Evolutionary conservation across 2,329 filamentous ascomycete genomes (phyloP), one percentile per base, ranked within the genome.

Genomic region (Trichoderma sp.): DNA sequence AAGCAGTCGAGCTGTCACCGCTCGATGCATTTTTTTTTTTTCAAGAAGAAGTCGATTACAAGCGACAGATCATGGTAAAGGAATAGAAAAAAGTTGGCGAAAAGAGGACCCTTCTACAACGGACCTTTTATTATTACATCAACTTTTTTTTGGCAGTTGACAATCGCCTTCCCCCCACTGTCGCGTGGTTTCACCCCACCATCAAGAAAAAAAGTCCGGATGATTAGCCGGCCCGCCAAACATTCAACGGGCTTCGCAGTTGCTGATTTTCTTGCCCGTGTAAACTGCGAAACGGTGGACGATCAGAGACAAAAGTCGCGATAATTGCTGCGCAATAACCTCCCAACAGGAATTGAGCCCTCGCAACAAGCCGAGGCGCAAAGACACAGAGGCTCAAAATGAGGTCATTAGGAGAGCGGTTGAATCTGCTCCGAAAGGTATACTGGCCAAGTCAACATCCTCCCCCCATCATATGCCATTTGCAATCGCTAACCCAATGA

Each of bases 341-440:
- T 48, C 47, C 28, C n/a, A 43, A 51, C 41, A 43, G 62, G 28
- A 66, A 66, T 62, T 51, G 59, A 54, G 44, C n/a, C 44, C 57
- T 65, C 50, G 51, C 50, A 15, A 45, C 3, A 45, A 28, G 51
- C 19, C 63, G 67, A 63, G 47, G 52, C 45, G 59, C 52, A 57
- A 59, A 58, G 52, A 55, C 41, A 52, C 41, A 54, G 28, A 39
- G 10, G 10, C 12, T 56, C 72, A 77, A 70, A 30, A 79, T 79
- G 77, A 74, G 77, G 69, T 74, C 81, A 69, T 77, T 90, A 78
- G 75, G 85, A 73, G 86, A 87, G 79, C 89, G 92, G 72, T 88
- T 92, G 85, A 87, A 89, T 76, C 87, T 87, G 78, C 81, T 96
- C 75, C 88, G 87, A 77, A 82, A 85, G 77, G 91, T 92, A 30